Evolutionary conservation across 495 filamentous ascomycete genomes (phyloP), one percentile per base, ranked within the genome.

Genomic region (Bacidia gigantensis): DNA sequence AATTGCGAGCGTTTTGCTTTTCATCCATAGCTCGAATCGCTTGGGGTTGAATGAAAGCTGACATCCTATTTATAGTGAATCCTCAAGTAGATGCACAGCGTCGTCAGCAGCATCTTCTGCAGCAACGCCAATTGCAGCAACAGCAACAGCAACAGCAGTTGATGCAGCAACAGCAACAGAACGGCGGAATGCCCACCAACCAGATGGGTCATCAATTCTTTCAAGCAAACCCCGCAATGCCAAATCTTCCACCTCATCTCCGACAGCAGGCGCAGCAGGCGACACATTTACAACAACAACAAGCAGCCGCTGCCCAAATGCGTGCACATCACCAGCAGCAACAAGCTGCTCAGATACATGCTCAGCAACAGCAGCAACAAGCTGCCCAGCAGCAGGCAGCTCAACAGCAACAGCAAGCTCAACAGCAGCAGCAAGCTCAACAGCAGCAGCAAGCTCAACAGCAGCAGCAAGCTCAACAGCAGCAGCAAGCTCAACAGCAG

Each of bases 161-260:
- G 51, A 60, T 71, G 2, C 75, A 73, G 53, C 76, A 77, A 18
- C 71, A 72, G 22, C 72, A 75, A 17, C 69, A 72, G 39, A 72
- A 67, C 56, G 64, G 64, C 32, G 73, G 71, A 29, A 67, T 76
- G 50, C 68, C 67, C 60, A 78, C 76, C 14, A 76, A 80, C 23
- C 78, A 67, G 23, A 65, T 83, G 49, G 80, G 58, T 52, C 66
- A 71, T 23, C 72, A 82, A 51, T 68, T 77, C 56, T 68, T 42
- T 73, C 76, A 22, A 76, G 83, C 69, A 70, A 75, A 51, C 67
- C 57, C 3, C 72, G 63, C 57, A 43, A 72, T 76, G 69, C 69
- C 46, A 20, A 23, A 1, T 5, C 18, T 54, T 7, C 26, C 51
- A 21, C 26, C 55, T n/a, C 45, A 46, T 54, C 12, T 67, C 9